phyloP scores from a whole-genome alignment of 305 asterid species.

The Solanum hybrid region DNA sequence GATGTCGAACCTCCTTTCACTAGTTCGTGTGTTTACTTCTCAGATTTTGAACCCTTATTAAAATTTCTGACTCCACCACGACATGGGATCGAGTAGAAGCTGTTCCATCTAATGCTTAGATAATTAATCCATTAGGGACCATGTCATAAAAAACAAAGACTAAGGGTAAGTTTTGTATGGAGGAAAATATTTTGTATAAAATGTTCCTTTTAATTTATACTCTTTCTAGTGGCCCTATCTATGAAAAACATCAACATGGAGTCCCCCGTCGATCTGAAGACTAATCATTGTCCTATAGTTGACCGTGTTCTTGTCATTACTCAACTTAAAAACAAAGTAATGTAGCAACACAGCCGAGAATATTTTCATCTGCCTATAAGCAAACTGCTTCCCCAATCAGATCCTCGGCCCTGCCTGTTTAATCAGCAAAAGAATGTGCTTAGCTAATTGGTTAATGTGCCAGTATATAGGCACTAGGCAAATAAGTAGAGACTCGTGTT shows the following conservation, averaged over 20 bases:
- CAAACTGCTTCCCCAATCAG: slow-evolving; percentile 14
- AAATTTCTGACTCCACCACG: too few species aligned
- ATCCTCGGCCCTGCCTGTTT: slow-evolving; percentile 11
- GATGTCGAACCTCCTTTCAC: too few species aligned
- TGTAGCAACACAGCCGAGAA: background rate
- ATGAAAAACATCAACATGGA: background rate
- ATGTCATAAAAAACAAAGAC: background rate
- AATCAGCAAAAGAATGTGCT: background rate
- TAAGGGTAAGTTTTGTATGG: too few species aligned
- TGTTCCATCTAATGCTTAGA: background rate
- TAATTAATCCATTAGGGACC: background rate
- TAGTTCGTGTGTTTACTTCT: too few species aligned
- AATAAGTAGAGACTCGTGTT: background rate
- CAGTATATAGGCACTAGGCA: background rate
- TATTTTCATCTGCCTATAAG: slow-evolving; percentile 19
- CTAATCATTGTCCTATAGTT: slow-evolving; percentile 9
- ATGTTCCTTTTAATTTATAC: background rate
- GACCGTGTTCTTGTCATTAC: slow-evolving; percentile 8
- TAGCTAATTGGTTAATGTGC: background rate
- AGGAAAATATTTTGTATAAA: too few species aligned
- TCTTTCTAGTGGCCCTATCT: background rate
- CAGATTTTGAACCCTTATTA: too few species aligned
- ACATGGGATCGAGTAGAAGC: background rate
- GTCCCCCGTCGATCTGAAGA: slow-evolving; percentile 10
- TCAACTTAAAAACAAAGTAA: slow-evolving; percentile 5